Evolutionary conservation across 139 green algal species (phyloP).

Genomic region (Chlamydomonas incerta): DNA sequence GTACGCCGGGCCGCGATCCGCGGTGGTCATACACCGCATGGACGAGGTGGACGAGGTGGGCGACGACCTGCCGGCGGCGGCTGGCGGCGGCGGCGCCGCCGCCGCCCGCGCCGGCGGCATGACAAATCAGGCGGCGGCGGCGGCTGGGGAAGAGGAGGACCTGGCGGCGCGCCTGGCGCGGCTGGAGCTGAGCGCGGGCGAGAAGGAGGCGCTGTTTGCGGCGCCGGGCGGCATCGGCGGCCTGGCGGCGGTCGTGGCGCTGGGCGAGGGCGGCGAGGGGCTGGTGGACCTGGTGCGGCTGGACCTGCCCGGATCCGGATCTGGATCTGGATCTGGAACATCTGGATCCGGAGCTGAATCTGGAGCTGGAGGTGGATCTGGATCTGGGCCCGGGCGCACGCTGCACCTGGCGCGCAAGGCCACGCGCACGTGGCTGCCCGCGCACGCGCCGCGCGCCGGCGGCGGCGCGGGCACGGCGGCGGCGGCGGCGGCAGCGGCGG

Average conservation of each 20-base stretch:
- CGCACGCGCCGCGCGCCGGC: neutral
- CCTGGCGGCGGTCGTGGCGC: neutral
- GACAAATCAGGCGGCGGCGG: too few relatives aligned
- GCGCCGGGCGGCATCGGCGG: conserved; percentile 27
- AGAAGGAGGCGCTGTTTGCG: conserved; percentile 39
- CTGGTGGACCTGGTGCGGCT: conserved; percentile 33
- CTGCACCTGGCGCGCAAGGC: conserved; percentile 39
- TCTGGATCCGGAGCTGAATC: too few relatives aligned
- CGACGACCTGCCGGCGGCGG: too few relatives aligned
- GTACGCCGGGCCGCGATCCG: too few relatives aligned
- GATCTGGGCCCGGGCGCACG: neutral
- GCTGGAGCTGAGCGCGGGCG: neutral
- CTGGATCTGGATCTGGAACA: too few relatives aligned
- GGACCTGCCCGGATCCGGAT: neutral
- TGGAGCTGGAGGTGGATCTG: too few relatives aligned
- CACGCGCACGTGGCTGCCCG: conserved; percentile 25
- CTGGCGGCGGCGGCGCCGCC: too few relatives aligned
- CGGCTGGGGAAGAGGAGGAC: too few relatives aligned
- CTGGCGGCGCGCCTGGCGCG: neutral
- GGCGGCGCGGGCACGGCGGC: neutral
- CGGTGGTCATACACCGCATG: too few relatives aligned
- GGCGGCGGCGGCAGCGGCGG: neutral
- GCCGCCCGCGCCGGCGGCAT: too few relatives aligned
- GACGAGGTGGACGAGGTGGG: too few relatives aligned
- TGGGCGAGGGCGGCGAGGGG: conserved; percentile 40